phyloP scores from a whole-genome alignment of 176 grass and related monocot genomes.

The Luzula sylvatica region DNA sequence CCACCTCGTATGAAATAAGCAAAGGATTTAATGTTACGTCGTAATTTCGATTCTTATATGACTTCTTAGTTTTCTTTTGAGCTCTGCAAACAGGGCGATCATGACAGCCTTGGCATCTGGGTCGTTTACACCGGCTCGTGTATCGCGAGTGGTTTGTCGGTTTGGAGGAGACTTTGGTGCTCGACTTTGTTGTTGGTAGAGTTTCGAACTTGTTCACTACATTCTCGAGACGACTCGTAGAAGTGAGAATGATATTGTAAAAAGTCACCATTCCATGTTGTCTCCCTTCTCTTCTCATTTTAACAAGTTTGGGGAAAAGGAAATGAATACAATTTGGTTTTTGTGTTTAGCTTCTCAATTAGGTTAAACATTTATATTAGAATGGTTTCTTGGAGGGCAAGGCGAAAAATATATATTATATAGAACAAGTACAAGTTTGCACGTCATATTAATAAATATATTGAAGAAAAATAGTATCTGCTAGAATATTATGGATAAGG shows the following conservation, averaged over 20 bases:
- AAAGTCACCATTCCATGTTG: constrained; percentile 17
- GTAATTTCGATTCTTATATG: constrained; percentile 2
- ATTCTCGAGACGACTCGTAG: neutral
- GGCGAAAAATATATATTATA: too few relatives aligned
- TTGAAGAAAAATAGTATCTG: too few relatives aligned
- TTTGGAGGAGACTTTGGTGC: constrained; percentile 16
- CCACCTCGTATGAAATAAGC: neutral
- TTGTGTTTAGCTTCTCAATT: neutral
- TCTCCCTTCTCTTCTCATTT: constrained; percentile 15
- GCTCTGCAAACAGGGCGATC: neutral
- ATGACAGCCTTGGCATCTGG: constrained; percentile 10
- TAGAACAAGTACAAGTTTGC: too few relatives aligned
- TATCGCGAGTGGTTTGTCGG: constrained; percentile 29
- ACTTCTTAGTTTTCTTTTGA: constrained; percentile 7
- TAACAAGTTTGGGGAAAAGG: neutral
- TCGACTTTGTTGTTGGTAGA: neutral
- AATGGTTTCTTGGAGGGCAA: constrained; percentile 8
- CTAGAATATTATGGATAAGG: too few relatives aligned
- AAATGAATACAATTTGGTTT: neutral
- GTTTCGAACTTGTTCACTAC: neutral
- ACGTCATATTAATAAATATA: too few relatives aligned
- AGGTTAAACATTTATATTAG: neutral
- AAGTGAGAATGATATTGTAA: neutral
- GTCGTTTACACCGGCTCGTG: constrained; percentile 5
- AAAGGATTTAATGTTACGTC: constrained; percentile 3